Base-by-base conservation (phyloP, 2,329 filamentous ascomycete genomes). In the Juglanconis juglandina region DNA sequence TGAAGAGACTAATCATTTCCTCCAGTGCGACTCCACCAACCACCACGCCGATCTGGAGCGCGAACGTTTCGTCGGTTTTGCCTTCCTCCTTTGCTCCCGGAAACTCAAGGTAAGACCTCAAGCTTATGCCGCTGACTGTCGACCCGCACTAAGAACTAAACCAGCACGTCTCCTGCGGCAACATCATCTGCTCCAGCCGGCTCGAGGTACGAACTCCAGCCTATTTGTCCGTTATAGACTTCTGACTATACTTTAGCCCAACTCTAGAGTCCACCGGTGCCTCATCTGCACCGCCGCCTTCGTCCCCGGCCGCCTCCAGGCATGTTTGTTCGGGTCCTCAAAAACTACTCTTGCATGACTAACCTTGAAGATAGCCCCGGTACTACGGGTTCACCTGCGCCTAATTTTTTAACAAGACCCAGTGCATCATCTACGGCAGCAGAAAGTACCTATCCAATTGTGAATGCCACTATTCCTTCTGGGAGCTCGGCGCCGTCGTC, bases 401-500 rank as follows among this genome's bases (percentile, higher is more conserved):
- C 47, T 35, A 30, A 46, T 44, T 35, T 41, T n/a, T 39, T 56
- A 9, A 39, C 42, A 6, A 30, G 30, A 11, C 9, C 51, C 37
- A 42, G 13, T 39, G 10, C 41, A 46, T 59, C 55, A n/a, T 49
- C 59, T 41, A 53, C 50, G 9, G n/a, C 17, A 11, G n/a, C 42
- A 1, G 39, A 10, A 13, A 42, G 17, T 46, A 63, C 35, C n/a
- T 44, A 35, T 24, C 41, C 46, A 3, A 41, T 24, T 47, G 24
- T 32, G 5, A 58, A 58, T 46, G 33, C 34, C 14, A 63, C 51
- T 52, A n/a, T 63, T 34, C 53, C 58, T 30, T 59, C 65, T 46
- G 66, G 56, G 41, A 46, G 54, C 17, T 65, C 65, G 9, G 44
- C 61, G 13, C 55, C 32, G 24, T 62, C 50, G 61, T 68, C 58